phyloP scores from a whole-genome alignment of 768 basidiomycete genomes.

The Boletus subparvulus region DNA sequence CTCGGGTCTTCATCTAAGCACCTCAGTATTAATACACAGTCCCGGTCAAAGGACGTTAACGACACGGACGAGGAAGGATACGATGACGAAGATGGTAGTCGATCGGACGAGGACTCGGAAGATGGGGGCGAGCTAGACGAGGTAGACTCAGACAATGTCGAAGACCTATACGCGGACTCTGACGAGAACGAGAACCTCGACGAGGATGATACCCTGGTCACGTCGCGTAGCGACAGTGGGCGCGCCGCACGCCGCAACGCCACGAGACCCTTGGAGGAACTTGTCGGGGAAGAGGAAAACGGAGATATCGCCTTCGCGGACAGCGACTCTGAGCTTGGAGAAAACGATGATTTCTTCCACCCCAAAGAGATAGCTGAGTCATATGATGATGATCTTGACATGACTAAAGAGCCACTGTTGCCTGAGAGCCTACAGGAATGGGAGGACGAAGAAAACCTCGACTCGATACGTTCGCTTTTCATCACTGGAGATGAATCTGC shows the following conservation, averaged over 20 bases:
- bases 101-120: slow-evolving; percentile 16
- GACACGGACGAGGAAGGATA: slow-evolving; percentile 37
- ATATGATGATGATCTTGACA: slow-evolving; percentile 61
- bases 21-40: slow-evolving; percentile 45
- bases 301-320: slow-evolving; percentile 66
- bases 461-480: slow-evolving; percentile 84
- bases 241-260: slow-evolving; percentile 48
- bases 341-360: slow-evolving; percentile 70
- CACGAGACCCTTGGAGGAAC: slow-evolving; percentile 37
- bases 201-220: background rate
- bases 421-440: slow-evolving; percentile 62
- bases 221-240: slow-evolving; percentile 40
- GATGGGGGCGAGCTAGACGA: background rate
- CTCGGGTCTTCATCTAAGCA: slow-evolving; percentile 79
- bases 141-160: slow-evolving; percentile 3
- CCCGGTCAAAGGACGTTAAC: slow-evolving; percentile 31
- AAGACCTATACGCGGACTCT: background rate
- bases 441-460: slow-evolving; percentile 83
- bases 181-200: slow-evolving; percentile 1
- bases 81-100: slow-evolving; percentile 16
- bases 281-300: slow-evolving; percentile 36
- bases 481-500: slow-evolving; percentile 66
- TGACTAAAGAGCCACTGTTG: slow-evolving; percentile 60
- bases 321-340: slow-evolving; percentile 71
- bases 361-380: slow-evolving; percentile 41